phyloP scores from a whole-genome alignment of 1,284 basidiomycete genomes.

The Cystobasidium slooffiae region DNA sequence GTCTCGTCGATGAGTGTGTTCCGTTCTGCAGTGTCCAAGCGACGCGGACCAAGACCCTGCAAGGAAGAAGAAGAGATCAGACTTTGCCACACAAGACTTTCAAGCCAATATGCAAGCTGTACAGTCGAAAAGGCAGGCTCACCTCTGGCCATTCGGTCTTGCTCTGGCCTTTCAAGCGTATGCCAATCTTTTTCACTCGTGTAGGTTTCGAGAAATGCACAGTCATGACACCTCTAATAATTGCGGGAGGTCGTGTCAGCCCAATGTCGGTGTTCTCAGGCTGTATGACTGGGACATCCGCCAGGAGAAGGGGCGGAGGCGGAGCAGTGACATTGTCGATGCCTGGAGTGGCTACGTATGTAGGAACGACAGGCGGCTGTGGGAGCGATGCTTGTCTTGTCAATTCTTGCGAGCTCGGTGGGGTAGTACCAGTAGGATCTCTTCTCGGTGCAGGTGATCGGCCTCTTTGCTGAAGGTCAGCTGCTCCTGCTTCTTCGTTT shows the following conservation, averaged over 20 bases:
- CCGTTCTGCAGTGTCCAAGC: conserved; percentile 79
- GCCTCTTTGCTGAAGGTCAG: neutral
- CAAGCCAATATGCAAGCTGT: neutral
- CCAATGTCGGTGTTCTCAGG: conserved; percentile 34
- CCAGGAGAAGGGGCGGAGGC: neutral
- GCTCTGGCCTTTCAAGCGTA: conserved; percentile 73
- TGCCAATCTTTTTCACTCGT: conserved; percentile 80
- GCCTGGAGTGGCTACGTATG: neutral
- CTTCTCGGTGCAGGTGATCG: conserved; percentile 29
- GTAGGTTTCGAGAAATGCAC: conserved; percentile 80
- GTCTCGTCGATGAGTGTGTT: conserved; percentile 74
- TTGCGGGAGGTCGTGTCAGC: conserved; percentile 64
- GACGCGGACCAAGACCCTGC: conserved; percentile 72
- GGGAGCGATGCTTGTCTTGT: neutral
- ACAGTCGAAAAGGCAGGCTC: conserved; percentile 48
- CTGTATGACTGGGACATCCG: conserved; percentile 14
- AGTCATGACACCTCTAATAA: conserved; percentile 85
- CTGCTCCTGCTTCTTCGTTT: neutral
- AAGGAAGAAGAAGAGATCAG: neutral
- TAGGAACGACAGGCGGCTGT: neutral
- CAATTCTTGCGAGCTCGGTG: neutral
- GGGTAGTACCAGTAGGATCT: neutral
- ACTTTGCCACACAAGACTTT: too few species aligned
- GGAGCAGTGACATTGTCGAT: neutral
- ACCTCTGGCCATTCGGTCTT: conserved; percentile 85